Conservation (phyloP, 192 early-diverging fungal genomes). For the Linnemannia zychae region DNA sequence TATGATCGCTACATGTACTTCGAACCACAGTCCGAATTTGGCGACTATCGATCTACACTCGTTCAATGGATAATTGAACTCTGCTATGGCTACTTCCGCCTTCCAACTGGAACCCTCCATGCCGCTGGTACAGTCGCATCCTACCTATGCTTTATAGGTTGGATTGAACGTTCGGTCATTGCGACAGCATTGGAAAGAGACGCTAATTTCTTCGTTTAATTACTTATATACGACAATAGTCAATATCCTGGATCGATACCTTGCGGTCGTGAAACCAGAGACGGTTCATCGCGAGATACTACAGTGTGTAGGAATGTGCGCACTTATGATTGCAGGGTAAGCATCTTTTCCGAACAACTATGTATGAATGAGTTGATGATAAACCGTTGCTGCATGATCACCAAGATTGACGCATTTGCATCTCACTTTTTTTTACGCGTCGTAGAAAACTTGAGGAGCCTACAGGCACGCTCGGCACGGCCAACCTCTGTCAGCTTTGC, state of each 20-base stretch:
- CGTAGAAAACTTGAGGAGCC: constrained; percentile 48
- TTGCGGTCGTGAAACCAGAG: background rate
- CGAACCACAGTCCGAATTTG: background rate
- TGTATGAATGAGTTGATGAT: background rate
- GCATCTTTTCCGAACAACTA: background rate
- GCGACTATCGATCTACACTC: constrained; percentile 16
- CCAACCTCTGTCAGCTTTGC: constrained; percentile 25
- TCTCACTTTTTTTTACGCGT: background rate
- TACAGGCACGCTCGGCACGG: constrained; percentile 2
- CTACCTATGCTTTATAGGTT: background rate
- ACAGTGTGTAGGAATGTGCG: constrained; percentile 37
- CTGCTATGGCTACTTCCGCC: constrained; percentile 22
- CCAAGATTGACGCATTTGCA: background rate
- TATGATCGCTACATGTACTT: constrained; percentile 44
- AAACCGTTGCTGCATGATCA: background rate
- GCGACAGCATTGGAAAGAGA: too few species aligned
- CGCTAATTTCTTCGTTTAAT: too few species aligned
- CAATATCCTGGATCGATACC: constrained; percentile 41
- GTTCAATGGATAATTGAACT: constrained; percentile 38
- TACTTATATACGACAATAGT: constrained; percentile 5
- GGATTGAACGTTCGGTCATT: background rate
- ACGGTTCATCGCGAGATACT: constrained; percentile 6
- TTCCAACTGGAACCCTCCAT: constrained; percentile 28
- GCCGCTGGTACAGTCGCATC: constrained; percentile 11
- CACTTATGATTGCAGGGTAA: constrained; percentile 51